Evolutionary conservation across 495 filamentous ascomycete species (phyloP), one percentile per base, ranked within the genome.

Genomic region (Cercophora newfieldiana): DNA sequence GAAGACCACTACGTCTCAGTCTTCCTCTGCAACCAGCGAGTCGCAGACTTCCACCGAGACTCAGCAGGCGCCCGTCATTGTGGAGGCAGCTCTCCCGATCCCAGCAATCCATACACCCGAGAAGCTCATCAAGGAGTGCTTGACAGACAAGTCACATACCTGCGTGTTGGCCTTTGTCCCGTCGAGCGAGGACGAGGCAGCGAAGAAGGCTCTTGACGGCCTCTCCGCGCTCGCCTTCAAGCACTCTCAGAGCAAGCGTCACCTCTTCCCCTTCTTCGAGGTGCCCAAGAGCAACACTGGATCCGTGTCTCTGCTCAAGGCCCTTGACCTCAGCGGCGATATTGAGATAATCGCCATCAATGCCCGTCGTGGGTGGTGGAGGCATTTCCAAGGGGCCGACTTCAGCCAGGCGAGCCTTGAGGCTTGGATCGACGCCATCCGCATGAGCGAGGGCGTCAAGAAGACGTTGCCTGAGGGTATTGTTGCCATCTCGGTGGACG

Each of bases 151-250:
- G 73, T 89, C 93, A 2, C 84, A 86, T 60, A 97, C 92, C 16
- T 98, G 96, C 74, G 85, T 99, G 16, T 85, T 99, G 8, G 91
- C 89, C 3, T 83, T 98, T 31, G 83, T 93, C 8, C 87, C 92
- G 2, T 75, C 81, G 3, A 64, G 79, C 28, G 77, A 80, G 28
- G 80, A 82, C 25, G 87, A 88, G 30, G 77, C 81, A 3, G 84
- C 72, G 74, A 67, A 84, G 75, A 71, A 84, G 63, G 91, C 86
- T 0, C 79, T 97, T 10, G 72, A 78, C n/a, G 87, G 82, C 59
- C 77, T 97, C 4, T 85, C 92, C 10, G 86, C 92, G 64, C 83
- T 97, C 58, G 81, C 85, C n/a, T 85, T 90, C 72, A 96, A 92
- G 71, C 75, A 95, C 69, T 79, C 80, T 28, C 80, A 86, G 66